Evolutionary conservation across 768 basidiomycete species (phyloP), one percentile per base, ranked within the genome.

Genomic region (Leccinellum albellum): DNA sequence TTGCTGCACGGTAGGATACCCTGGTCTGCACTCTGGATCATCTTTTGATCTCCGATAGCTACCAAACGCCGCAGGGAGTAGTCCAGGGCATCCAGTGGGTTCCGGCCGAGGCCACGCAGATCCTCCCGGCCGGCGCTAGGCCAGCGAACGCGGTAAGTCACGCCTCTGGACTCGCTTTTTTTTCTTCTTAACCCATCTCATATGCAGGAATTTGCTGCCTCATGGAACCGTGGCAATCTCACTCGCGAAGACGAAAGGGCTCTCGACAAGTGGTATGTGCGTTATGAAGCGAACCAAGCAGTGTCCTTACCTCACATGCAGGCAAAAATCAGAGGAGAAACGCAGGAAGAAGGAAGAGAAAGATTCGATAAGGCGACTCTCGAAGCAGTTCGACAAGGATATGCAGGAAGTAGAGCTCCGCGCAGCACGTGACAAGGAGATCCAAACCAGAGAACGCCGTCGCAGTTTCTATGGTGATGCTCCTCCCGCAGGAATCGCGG

Each of bases 11-110:
- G 89, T 88, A 67, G 53, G 75, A 70, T 45, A 52, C 35, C 21
- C n/a, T 31, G 13, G 15, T 54, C 14, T n/a, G 20, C 20, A 29
- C 42, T 24, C 31, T 13, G 21, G 52, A 42, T 56, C 54, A 29
- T 50, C 37, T 42, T 55, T 57, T 61, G 33, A 63, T 55, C 45
- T 47, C 46, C 59, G 45, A 35, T 59, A 91, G 89, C 65, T 91
- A 91, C 73, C 83, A 86, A 64, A 90, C 88, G 1, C 73, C 84
- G 10, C 79, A 77, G 62, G 89, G 88, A 7, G 61, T 88, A 26
- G 82, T 91, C 31, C 79, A 73, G 55, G 89, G 89, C 14, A 82
- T 82, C 52, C 81, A 82, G 56, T 82, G 80, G 72, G 75, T 89
- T 26, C 87, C 88, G 20, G 83, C 81, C n/a, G 89, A 91, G 62